Evolutionary conservation across 78 protist species (phyloP).

Genomic region (Monocercomonoides exilis): DNA sequence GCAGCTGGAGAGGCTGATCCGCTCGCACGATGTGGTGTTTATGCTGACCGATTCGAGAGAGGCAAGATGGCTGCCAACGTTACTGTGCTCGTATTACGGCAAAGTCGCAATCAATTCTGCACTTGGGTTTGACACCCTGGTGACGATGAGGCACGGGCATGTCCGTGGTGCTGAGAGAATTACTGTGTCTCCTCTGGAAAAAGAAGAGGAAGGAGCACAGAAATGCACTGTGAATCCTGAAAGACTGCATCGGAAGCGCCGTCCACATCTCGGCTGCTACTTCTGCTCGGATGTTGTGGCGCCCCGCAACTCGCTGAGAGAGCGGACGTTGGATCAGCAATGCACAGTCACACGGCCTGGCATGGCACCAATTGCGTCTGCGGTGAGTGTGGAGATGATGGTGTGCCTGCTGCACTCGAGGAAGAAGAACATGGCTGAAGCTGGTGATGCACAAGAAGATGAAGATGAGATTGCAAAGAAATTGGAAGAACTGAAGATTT

Average conservation of each 20-base stretch:
- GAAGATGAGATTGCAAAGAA: neutral
- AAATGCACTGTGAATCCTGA: neutral
- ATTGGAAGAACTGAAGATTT: constrained; percentile 14
- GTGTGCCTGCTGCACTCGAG: constrained; percentile 75
- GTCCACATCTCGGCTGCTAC: constrained; percentile 75
- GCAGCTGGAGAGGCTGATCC: constrained; percentile 6
- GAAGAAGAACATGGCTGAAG: constrained; percentile 21
- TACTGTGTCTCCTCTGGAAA: neutral
- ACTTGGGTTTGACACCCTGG: constrained; percentile 83
- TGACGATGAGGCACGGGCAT: constrained; percentile 90
- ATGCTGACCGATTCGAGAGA: constrained; percentile 92
- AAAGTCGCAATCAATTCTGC: constrained; percentile 73
- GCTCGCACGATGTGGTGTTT: constrained; percentile 78
- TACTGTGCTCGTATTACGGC: constrained; percentile 44
- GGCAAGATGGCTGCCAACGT: constrained; percentile 89
- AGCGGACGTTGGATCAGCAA: constrained; percentile 94
- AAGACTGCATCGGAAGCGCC: too few species aligned
- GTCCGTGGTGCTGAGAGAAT: neutral
- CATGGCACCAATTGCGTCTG: constrained; percentile 61
- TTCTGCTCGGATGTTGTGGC: constrained; percentile 85
- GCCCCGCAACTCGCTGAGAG: constrained; percentile 42
- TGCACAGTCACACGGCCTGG: constrained; percentile 96
- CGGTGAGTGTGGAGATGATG: constrained; percentile 78
- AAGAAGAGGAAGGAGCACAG: neutral
- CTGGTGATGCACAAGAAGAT: neutral